Base-by-base conservation (phyloP, 441 rosid species). In the Croton laevigatus region DNA sequence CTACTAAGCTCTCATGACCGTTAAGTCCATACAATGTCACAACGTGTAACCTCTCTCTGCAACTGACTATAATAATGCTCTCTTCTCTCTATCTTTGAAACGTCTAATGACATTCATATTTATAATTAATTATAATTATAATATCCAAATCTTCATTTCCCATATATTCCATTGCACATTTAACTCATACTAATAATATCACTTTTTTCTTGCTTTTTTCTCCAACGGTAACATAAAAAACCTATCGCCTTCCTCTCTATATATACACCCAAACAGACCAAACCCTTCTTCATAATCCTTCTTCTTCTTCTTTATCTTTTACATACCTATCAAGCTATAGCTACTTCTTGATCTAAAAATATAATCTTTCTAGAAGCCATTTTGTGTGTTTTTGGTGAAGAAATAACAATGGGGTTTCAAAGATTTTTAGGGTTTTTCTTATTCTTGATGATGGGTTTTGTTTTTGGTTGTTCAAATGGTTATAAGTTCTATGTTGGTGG, bases 401-500 rank as follows among this genome's bases (percentile, higher is more conserved):
- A 3, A 49, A 52, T 49, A 2, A 20, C 6, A 16, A 88, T 86
- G 82, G 81, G 71, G 66, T 78, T 68, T 27, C 57, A 38, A 20
- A 68, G 80, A 44, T 52, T 76, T 60, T 27, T 71, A 58, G 74
- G 72, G 13, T 80, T 22, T 58, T 74, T 70, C 59, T 63, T 68
- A 1, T 45, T 62, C 52, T 42, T 65, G 48, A 55, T 80, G 34
- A 38, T 67, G 55, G 76, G 62, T 48, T 70, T 73, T 42, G 19
- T 73, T 12, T 5, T 66, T 8, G 65, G 73, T 54, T 58, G 76
- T 11, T 78, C 87, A 38, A 69, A 78, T 51, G 90, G 81, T 59
- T 71, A 82, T 44, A 78, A 77, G 66, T 94, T 86, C 70, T 22
- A 27, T 8, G 98, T 88, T 75, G 98, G 98, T 72, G 97, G 97